Base-by-base conservation (phyloP, 1,284 basidiomycete genomes). In the Athelia sp. region DNA sequence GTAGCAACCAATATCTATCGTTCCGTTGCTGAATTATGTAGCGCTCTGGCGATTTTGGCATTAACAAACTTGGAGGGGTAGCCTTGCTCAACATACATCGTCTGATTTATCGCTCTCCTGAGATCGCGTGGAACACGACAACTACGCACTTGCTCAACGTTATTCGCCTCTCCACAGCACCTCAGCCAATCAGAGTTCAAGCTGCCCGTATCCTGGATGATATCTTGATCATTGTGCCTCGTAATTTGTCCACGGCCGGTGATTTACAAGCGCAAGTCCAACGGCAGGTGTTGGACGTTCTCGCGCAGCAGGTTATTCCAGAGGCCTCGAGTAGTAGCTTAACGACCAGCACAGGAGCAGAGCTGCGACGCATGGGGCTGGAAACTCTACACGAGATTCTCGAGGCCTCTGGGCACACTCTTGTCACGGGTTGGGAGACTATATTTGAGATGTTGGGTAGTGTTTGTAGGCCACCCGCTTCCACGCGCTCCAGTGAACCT, bases 391-490 rank as follows among this genome's bases (percentile, higher is more conserved):
- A 94, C 58, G 83, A 89, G 57, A 90, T 97, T 47, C 71, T 99
- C 15, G 92, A 98, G 65, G 82, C 86, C 0, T 91, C 91, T 0
- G 95, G 92, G 0, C 94, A 98, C 67, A 91, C 90, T 0, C 76
- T 99, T 1, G 77, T 92, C 6, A 81, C 88, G 10, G 95, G 95
- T 0, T 99, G 96, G 96, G 86, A 91, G 52, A 87, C 78, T 0
- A 93, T 98, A 57, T 98, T 98, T 63, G 81, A 86, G 53, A 93
- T 97, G 79, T 74, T 98, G 31, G 79, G 84, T 50, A 86, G 88
- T 59, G 84, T 95, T 26, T 93, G 92, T 68, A 74, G 76, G 52
- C 78, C 83, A 1, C 64, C 69, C 0, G 59, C 67, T 0, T 63
- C 75, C 2, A 51, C 60, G 11, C 65, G 70, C 2, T 69, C 75